Evolutionary conservation across 768 basidiomycete species (phyloP), one percentile per base, ranked within the genome.

Genomic region (Auricularia auricula-judae): DNA sequence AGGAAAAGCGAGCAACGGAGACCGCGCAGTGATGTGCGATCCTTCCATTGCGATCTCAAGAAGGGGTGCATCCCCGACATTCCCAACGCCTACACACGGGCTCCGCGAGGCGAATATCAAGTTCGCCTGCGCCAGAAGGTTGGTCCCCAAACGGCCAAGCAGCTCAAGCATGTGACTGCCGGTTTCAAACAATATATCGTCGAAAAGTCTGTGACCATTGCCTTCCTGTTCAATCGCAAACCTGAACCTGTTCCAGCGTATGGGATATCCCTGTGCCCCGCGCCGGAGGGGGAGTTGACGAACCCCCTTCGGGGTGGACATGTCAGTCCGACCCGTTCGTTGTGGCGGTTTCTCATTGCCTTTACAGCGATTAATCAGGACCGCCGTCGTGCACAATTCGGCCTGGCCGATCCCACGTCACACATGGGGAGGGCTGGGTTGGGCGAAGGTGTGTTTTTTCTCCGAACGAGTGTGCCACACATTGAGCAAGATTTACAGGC

Each of bases 141-240:
- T 16, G 63, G 21, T 1, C 33, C 36, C 11, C 21, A n/a, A 4
- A 8, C 53, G 3, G 23, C 36, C 16, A 63, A 35, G 23, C 14
- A 36, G 56, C 60, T 62, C 35, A 89, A 91, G 67, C 90, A 91
- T 23, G 86, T 79, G 69, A 91, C 89, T 0, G 78, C 80, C 42
- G 78, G 78, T 51, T 76, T 86, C 21, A 71, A 78, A 10, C 68
- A 77, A 1, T 76, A 73, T 39, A 85, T 81, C 35, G 83, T 89
- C 16, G 80, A 84, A 69, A 78, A 86, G 89, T 83, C 66, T 62
- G 81, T 74, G 11, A 65, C 18, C 42, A 63, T 12, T 3, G 4
- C 29, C 5, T 44, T 29, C 16, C 16, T 23, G 39, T 63, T 35
- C 18, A 39, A 16, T 42, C 5, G 3, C 54, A 36, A 59, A 4